Evolutionary conservation across 1,284 basidiomycete species (phyloP).

Genomic region (Cutaneotrichosporon spelunceum): DNA sequence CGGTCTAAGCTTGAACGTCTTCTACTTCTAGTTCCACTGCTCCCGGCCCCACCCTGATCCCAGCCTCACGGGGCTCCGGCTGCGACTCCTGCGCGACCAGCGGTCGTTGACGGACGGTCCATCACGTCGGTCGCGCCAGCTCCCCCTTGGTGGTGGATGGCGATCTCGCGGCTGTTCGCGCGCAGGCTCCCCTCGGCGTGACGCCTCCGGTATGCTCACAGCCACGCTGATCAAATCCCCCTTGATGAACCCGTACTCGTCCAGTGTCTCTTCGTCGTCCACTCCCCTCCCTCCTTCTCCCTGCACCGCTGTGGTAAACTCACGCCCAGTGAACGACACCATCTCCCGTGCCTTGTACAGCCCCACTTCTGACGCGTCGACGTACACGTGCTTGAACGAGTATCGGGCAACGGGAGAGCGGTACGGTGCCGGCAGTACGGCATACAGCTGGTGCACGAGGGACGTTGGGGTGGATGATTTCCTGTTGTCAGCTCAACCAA

Average conservation of each 20-base stretch:
- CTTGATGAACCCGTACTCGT: slow-evolving; percentile 43
- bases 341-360: slow-evolving; percentile 42
- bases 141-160: not conserved
- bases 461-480: slow-evolving; percentile 41
- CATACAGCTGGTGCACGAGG: slow-evolving; percentile 39
- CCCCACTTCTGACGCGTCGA: slow-evolving; percentile 42
- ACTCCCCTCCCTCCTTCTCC: slow-evolving; percentile 15
- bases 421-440: slow-evolving; percentile 42
- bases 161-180: not conserved
- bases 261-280: slow-evolving; percentile 44
- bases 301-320: slow-evolving; percentile 27
- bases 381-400: slow-evolving; percentile 45
- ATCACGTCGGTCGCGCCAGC: not conserved
- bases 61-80: slow-evolving; percentile 19
- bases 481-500: slow-evolving; percentile 24
- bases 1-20: no score
- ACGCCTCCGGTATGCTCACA: slow-evolving; percentile 40
- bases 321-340: slow-evolving; percentile 37
- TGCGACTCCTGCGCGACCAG: slow-evolving; percentile 12
- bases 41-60: slow-evolving; percentile 15
- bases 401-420: slow-evolving; percentile 41
- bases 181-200: not conserved
- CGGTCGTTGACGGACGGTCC: not conserved
- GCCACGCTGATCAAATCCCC: slow-evolving; percentile 44
- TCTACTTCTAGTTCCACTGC: not conserved